phyloP scores from a whole-genome alignment of 805 yeast species.

The Torulaspora franciscae region DNA sequence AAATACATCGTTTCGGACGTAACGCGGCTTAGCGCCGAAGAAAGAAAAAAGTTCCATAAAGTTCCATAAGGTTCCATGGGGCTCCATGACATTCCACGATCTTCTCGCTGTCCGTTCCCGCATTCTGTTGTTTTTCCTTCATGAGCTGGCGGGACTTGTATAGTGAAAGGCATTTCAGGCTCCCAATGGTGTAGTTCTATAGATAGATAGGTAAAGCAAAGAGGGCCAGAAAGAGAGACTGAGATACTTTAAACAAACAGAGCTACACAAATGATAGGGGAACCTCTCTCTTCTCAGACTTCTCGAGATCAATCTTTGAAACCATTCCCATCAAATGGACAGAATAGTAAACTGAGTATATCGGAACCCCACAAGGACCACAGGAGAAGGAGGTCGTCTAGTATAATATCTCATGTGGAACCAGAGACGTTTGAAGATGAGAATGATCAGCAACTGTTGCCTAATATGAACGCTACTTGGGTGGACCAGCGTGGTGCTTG shows the following conservation, averaged over 20 bases:
- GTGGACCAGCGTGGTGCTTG: conserved; percentile 95
- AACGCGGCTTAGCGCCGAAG: not conserved
- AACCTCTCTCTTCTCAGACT: conserved; percentile 7
- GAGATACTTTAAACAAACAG: too few species aligned
- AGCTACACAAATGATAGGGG: not conserved
- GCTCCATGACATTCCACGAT: not conserved
- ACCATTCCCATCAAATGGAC: conserved; percentile 32
- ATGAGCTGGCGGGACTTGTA: not conserved
- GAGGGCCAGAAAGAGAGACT: not conserved
- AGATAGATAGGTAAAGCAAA: not conserved
- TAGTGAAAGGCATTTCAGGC: not conserved
- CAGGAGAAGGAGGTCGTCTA: conserved; percentile 73
- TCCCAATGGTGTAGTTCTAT: not conserved
- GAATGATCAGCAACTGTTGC: conserved; percentile 82
- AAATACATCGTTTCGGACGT: not conserved
- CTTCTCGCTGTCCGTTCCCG: not conserved
- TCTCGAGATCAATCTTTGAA: conserved; percentile 21
- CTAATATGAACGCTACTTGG: conserved; percentile 94
- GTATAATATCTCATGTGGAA: conserved; percentile 84
- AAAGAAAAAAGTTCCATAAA: not conserved
- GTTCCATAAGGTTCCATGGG: conserved; percentile 2
- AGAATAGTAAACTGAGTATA: conserved; percentile 9
- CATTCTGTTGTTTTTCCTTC: not conserved
- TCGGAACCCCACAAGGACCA: conserved; percentile 36
- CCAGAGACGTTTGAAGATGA: conserved; percentile 90